Base-by-base conservation (phyloP, 805 yeast genomes). In the Candida morakotiae region DNA sequence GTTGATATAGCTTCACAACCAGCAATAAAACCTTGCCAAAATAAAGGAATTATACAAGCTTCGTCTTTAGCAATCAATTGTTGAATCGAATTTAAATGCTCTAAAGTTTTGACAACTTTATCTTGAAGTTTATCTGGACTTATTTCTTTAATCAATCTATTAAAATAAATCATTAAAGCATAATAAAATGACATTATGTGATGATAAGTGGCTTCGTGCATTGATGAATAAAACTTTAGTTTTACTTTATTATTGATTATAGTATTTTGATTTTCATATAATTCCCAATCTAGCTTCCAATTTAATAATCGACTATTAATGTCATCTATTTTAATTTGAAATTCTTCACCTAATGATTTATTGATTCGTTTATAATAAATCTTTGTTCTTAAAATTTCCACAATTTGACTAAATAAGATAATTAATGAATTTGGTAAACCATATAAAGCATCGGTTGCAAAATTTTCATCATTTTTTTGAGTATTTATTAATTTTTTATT, bases 11-110 rank as follows among this genome's bases (percentile, higher is more conserved):
- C 82, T 43, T 84, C 87, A 50, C 93, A 82, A 0, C 94, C 95
- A 1, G 91, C 88, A 30, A 87, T 81, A 47, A 87, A 87, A 0
- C 93, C 94, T 52, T 84, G 91, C 93, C 95, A 87, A 48, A 86
- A 79, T 23, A 86, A 62, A 3, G 96, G 95, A 24, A 82, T 76
- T 35, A 78, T 77, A 15, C 82, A 73, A 1, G 81, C 78, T 36
- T 67, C 63, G 18, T 75, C 79, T 15, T 69, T 60, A 5, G 73
- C 71, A 23, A 81, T 77, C 34, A 85, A 62, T 28, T 56, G 53
- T 40, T 79, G 84, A 38, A 87, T 73, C 39, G 71, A 66, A 49
- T 81, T 78, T 46, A 87, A 61, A 52, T 83, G 87, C 17, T 67
- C 62, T 35, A 87, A 64, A 2, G 85, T 83, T 25, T 69, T 65